Base-by-base conservation (phyloP, 345 rosid genomes). In the Eutrema yunnanense region DNA sequence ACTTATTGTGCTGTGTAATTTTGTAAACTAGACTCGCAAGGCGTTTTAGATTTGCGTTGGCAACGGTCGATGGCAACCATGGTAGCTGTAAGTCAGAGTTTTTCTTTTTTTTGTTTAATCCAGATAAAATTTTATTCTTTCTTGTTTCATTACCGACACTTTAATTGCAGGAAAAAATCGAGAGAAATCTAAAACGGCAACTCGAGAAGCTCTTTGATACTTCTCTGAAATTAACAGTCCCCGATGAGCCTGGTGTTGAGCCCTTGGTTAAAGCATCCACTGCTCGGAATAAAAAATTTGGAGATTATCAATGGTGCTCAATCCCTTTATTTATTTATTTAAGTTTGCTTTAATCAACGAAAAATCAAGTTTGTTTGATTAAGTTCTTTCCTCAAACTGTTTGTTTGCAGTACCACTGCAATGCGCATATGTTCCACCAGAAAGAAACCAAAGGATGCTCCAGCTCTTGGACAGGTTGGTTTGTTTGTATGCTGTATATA, bases 291-390 rank as follows among this genome's bases (percentile, higher is more conserved):
- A 88, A 70, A 8, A 91, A 84, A 64, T 87, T 85, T 73, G 98
- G 96, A 2, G 97, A 94, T 72, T 94, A 94, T 81, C 97, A 94
- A 83, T 94, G n/a, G n/a, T n/a, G n/a, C n/a, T n/a, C n/a, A n/a
- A n/a, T n/a, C n/a, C n/a, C n/a, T n/a, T n/a, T n/a, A n/a, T n/a
- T n/a, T n/a, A n/a, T n/a, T n/a, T n/a, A n/a, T n/a, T n/a, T n/a
- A n/a, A n/a, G n/a, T n/a, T n/a, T n/a, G n/a, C n/a, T n/a, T n/a
- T n/a, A n/a, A n/a, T n/a, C n/a, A n/a, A n/a, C n/a, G n/a, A n/a
- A n/a, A n/a, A n/a, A n/a, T n/a, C n/a, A n/a, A n/a, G n/a, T n/a
- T n/a, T n/a, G n/a, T n/a, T n/a, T n/a, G n/a, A n/a, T n/a, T n/a
- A n/a, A n/a, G n/a, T n/a, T n/a, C n/a, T n/a, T n/a, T n/a, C n/a